Conservation (phyloP, 306 rosid genomes). For the Cicer cuneatum region DNA sequence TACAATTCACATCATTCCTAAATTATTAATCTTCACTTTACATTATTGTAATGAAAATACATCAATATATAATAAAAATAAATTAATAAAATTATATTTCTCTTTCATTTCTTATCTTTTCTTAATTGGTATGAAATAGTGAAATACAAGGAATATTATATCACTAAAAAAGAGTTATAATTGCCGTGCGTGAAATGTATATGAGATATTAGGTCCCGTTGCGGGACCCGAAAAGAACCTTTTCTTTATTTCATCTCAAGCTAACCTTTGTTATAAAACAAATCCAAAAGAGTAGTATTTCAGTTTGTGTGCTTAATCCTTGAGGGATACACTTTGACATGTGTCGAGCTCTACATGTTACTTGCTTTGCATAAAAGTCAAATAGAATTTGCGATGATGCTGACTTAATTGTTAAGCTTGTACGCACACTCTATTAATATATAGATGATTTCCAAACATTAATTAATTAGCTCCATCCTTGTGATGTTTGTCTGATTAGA, state of each 20-base stretch:
- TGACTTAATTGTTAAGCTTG: conserved; percentile 47
- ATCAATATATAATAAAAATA: too few relatives aligned
- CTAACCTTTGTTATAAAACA: conserved; percentile 13
- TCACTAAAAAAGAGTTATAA: too few relatives aligned
- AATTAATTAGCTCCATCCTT: conserved; percentile 29
- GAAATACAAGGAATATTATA: too few relatives aligned
- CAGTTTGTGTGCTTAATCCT: background rate
- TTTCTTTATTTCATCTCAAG: conserved; percentile 2
- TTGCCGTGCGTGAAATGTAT: too few relatives aligned
- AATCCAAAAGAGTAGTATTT: background rate
- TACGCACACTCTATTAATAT: conserved; percentile 3
- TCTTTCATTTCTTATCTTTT: too few relatives aligned
- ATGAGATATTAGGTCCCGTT: too few relatives aligned
- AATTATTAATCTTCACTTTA: too few relatives aligned
- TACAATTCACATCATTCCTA: too few relatives aligned
- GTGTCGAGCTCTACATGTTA: conserved; percentile 39
- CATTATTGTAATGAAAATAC: too few relatives aligned
- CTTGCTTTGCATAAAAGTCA: conserved; percentile 27
- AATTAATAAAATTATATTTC: too few relatives aligned
- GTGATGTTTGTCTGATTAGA: background rate
- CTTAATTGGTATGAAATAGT: too few relatives aligned
- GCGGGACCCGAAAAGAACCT: background rate
- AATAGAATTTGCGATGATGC: conserved; percentile 32
- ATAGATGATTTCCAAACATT: conserved; percentile 36
- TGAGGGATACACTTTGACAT: conserved; percentile 4